A percentile compares a stretch with the other conserved stretches of the same genome.
Evolutionary conservation across 768 basidiomycete species (phyloP).

Genomic region (Podaxis carcinomalis): DNA sequence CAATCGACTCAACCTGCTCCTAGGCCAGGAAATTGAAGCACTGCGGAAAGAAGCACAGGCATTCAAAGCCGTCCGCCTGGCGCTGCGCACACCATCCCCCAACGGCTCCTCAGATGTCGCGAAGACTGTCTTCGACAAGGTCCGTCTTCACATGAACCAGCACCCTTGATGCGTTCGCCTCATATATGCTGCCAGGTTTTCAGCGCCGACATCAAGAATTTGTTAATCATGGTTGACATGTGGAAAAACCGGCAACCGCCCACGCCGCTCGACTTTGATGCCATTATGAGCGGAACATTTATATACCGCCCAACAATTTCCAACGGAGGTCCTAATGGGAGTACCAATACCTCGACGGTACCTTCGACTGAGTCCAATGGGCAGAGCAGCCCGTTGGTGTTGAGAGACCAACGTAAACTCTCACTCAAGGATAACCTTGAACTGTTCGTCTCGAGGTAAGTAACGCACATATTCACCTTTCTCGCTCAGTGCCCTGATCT

Average conservation of each 20-base stretch:
- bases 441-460: conserved; percentile 82
- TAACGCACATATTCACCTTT: neutral
- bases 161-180: neutral
- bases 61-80: conserved; percentile 74
- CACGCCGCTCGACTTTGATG: conserved; percentile 76
- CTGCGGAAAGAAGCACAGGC: conserved; percentile 87
- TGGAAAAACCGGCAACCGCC: conserved; percentile 91
- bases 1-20: neutral
- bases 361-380: conserved; percentile 16
- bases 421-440: conserved; percentile 76
- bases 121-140: conserved; percentile 80
- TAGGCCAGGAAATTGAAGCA: conserved; percentile 87
- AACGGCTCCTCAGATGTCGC: conserved; percentile 45
- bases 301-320: conserved; percentile 25
- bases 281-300: conserved; percentile 65
- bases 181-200: conserved; percentile 60
- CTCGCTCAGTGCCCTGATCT: neutral
- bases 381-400: conserved; percentile 27
- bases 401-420: conserved; percentile 82
- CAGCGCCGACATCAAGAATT: conserved; percentile 78
- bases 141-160: conserved; percentile 20
- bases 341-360: conserved; percentile 11
- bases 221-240: conserved; percentile 95
- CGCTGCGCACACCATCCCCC: conserved; percentile 26
- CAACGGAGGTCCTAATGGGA: conserved; percentile 25